A percentile compares a stretch with the other conserved stretches of the same genome.
These are phyloP conservation scores for Amylocarpus encephaloides DNA, from an alignment of 2,329 filamentous ascomycete genomes.

Conservation along the genomic window DNA sequence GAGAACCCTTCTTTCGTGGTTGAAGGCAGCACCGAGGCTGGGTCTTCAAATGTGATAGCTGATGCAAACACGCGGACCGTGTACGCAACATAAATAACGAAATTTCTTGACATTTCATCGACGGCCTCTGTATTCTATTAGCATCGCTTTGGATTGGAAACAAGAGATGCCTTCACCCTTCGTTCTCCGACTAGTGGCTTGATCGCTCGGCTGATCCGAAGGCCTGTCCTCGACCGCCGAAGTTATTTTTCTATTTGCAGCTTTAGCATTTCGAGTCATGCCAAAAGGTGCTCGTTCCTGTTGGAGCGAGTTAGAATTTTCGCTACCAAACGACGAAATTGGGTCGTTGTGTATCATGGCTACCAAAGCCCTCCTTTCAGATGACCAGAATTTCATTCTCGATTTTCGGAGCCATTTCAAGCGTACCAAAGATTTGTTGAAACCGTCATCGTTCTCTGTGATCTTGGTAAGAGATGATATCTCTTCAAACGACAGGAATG, in stretches of 20 bases:
- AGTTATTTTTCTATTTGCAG: background rate
- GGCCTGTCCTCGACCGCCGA: background rate
- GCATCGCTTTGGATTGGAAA: background rate
- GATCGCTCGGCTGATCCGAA: background rate
- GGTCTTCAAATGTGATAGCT: background rate
- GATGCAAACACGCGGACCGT: slow-evolving; percentile 5
- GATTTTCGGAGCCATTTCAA: slow-evolving; percentile 6
- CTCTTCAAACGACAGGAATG: slow-evolving; percentile 4
- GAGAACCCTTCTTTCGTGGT: slow-evolving; percentile 4
- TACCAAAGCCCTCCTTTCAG: background rate
- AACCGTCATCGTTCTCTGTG: background rate
- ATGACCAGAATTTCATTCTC: slow-evolving; percentile 6
- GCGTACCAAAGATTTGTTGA: slow-evolving; percentile 2
- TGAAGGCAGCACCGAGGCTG: background rate
- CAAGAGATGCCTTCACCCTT: background rate
- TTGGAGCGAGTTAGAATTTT: background rate
- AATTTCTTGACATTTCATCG: background rate
- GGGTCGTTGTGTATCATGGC: slow-evolving; percentile 5
- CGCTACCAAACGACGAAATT: background rate
- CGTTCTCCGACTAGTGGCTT: background rate
- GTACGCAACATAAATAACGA: slow-evolving; percentile 6
- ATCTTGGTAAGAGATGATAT: background rate
- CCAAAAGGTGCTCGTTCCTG: background rate
- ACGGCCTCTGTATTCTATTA: background rate
- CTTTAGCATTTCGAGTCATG: background rate